Conservation (phyloP, 2,329 filamentous ascomycete genomes). For the Cladophialophora immunda region DNA sequence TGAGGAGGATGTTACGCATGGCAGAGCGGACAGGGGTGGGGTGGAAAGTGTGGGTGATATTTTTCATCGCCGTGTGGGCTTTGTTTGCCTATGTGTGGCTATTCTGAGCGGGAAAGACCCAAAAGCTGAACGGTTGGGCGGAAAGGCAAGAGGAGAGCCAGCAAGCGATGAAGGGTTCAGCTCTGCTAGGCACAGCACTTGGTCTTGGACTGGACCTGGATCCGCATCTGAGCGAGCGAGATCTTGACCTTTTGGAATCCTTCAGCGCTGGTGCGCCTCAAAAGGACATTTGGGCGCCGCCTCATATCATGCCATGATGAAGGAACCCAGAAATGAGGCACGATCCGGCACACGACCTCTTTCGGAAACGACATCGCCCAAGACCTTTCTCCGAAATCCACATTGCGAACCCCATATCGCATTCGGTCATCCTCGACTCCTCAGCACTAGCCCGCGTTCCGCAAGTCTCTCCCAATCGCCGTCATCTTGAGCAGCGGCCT, state of each 20-base stretch:
- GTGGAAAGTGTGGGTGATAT: constrained; percentile 92
- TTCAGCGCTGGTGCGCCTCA: not conserved
- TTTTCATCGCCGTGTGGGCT: constrained; percentile 82
- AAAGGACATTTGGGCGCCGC: not conserved
- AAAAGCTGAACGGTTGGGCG: not conserved
- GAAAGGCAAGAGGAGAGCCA: not conserved
- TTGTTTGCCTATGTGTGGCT: constrained; percentile 95
- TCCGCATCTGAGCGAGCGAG: not conserved
- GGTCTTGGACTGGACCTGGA: not conserved
- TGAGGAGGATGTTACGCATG: constrained; percentile 98
- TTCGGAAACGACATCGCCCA: not conserved
- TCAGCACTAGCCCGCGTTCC: not conserved
- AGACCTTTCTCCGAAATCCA: not conserved
- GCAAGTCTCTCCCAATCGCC: not conserved
- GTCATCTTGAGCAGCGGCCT: too few relatives aligned
- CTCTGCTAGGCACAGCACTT: not conserved
- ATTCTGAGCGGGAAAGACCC: constrained; percentile 62
- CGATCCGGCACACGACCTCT: not conserved
- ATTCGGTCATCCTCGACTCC: not conserved
- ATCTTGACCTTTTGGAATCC: not conserved
- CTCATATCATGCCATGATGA: not conserved
- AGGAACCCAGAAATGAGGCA: not conserved
- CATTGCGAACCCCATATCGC: not conserved
- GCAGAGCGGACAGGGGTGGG: constrained; percentile 93
- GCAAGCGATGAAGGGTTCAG: not conserved